Evolutionary conservation across 225 moss, liverwort and hornwort species (phyloP), one percentile per base, ranked within the genome.

Genomic region (Takakia lepidozioides): DNA sequence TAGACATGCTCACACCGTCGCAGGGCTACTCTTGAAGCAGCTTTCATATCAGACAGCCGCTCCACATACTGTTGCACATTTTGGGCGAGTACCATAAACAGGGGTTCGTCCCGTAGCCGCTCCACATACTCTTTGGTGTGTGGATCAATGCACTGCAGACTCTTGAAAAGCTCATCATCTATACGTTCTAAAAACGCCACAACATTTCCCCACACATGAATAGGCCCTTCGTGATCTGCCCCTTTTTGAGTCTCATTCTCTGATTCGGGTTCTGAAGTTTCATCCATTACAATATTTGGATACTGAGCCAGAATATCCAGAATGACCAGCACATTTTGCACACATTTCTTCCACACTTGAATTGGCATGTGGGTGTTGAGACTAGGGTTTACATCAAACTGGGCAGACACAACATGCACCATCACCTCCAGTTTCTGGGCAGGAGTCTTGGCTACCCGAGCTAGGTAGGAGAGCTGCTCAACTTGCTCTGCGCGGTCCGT

Each of bases 341-440:
- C 76, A 44, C 84, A 82, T 74, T 90, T 95, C 66, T 87, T 95
- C 93, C 93, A 95, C 22, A 95, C 89, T 1, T 70, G 59, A 36
- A 95, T 95, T 20, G 93, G 90, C 93, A 95, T 95, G 48, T 95
- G 93, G 10, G 90, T 90, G 69, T 84, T 95, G 67, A 95, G 71
- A 60, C 93, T 95, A 1, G 87, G 92, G 23, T 90, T 95, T 32
- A 95, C 82, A 59, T 95, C 90, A 54, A 90, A 95, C 60, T 95
- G 93, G 1, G 93, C 93, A 29, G 93, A 89, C 10, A 95, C 86
- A 16, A 95, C 93, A 39, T 95, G 93, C 27, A 87, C 79, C 74
- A 90, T 70, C 52, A 95, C 89, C 65, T 95, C 90, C 25, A 89
- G 63, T 62, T 95, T 95, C 62, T 95, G 93, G 10, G 93, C 93